These are phyloP conservation scores for Candida maris DNA, from an alignment of 805 yeast genomes.

Conservation along the genomic window DNA sequence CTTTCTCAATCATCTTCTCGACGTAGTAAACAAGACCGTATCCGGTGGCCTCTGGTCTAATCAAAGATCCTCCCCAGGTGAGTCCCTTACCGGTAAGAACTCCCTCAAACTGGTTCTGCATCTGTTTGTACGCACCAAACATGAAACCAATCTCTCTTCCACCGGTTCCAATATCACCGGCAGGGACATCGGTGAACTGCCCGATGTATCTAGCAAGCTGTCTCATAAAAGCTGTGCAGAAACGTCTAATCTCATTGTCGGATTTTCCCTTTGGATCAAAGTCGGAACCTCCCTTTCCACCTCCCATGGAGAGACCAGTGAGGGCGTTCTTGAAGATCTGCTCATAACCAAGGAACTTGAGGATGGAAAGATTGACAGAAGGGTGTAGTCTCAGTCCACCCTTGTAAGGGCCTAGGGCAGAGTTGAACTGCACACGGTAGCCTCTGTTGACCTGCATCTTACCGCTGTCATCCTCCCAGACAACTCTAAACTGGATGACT, in stretches of 20 bases:
- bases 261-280: slow-evolving; percentile 96
- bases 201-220: slow-evolving; percentile 96
- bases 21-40: slow-evolving; percentile 96
- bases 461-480: slow-evolving; percentile 96
- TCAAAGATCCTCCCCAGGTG: slow-evolving; percentile 98
- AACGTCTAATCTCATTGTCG: slow-evolving; percentile 91
- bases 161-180: slow-evolving; percentile 99
- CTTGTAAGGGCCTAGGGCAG: slow-evolving; percentile 98
- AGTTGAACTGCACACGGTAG: slow-evolving; percentile 97
- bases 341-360: slow-evolving; percentile 96
- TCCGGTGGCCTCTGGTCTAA: slow-evolving; percentile 99
- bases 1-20: slow-evolving; percentile 95
- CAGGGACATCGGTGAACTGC: slow-evolving; percentile 96
- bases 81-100: slow-evolving; percentile 97
- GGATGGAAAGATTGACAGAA: slow-evolving; percentile 88
- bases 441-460: slow-evolving; percentile 92
- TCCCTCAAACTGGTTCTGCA: slow-evolving; percentile 93
- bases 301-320: slow-evolving; percentile 97
- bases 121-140: slow-evolving; percentile 93
- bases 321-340: slow-evolving; percentile 98
- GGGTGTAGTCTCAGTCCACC: slow-evolving; percentile 99
- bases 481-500: slow-evolving; percentile 92
- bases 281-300: slow-evolving; percentile 99
- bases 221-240: slow-evolving; percentile 93
- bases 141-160: slow-evolving; percentile 93